Evolutionary conservation across 2,329 filamentous ascomycete genomes (phyloP), one percentile per base, ranked within the genome.

Genomic region (Arachnopeziza araneosa): DNA sequence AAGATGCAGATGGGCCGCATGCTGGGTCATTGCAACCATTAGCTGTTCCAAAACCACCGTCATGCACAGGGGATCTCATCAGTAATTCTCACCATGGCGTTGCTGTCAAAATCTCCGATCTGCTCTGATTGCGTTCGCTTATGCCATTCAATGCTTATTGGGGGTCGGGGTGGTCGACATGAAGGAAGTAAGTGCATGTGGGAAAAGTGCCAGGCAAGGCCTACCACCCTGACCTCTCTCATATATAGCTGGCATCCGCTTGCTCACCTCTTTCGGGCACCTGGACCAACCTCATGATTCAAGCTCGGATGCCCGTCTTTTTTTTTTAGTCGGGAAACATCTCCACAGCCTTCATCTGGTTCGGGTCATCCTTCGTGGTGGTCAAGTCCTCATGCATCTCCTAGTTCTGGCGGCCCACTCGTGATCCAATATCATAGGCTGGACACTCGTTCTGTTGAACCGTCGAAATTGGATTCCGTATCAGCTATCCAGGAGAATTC

Each of bases 201-300:
- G 26, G 26, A 9, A 30, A 30, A 30, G 26, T 30, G 26, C 26
- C 26, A 5, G 26, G 26, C 26, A 30, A 30, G 26, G 36, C 6
- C 36, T 8, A 44, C 36, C 2, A 2, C 36, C 26, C 9, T 9
- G 26, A 44, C 36, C 10, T 44, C 36, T 19, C 36, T 44, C 17
- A 12, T 44, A 44, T 44, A 44, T 44, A 44, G 36, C 36, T 44
- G 17, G 36, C 36, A 4, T 19, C 36, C 17, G 2, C 12, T 44
- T 14, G 36, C 36, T 44, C 17, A 44, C 17, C 10, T 44, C 36
- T 44, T 44, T 44, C 36, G 10, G 36, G 36, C 17, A 44, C 53
- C 24, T 60, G 50, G 23, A 24, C 49, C 58, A 60, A 50, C n/a
- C 58, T 56, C 32, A 56, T 54, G 58, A 51, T 50, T 22, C 55